Evolutionary conservation across 108 stramenopile genomes (phyloP).

Genomic region (Nitzschia putrida): DNA sequence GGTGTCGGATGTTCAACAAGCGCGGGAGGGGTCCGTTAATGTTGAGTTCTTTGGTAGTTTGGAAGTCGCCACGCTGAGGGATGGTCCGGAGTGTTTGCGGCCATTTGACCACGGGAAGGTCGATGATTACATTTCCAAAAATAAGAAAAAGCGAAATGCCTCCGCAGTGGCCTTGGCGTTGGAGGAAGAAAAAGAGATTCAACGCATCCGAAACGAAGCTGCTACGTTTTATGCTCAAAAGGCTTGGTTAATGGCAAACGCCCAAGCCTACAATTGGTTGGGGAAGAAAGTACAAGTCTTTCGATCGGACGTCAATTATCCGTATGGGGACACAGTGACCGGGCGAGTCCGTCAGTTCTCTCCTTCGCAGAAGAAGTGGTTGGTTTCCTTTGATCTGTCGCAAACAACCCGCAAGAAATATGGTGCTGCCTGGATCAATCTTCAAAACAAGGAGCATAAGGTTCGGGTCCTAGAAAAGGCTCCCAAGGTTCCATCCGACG

Average conservation of each 20-base stretch:
- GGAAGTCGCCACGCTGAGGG: constrained; percentile 56
- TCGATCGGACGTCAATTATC: constrained; percentile 65
- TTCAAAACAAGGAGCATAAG: constrained; percentile 51
- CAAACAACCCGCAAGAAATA: constrained; percentile 43
- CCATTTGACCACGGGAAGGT: constrained; percentile 50
- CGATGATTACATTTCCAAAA: constrained; percentile 59
- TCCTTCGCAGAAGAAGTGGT: constrained; percentile 49
- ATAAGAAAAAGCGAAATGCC: constrained; percentile 69
- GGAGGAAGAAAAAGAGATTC: constrained; percentile 47
- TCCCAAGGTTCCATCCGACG: constrained; percentile 10
- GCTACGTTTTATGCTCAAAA: constrained; percentile 50
- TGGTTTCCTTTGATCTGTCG: constrained; percentile 53
- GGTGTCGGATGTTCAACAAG: constrained; percentile 49
- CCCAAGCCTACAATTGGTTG: constrained; percentile 27
- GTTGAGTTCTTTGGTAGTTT: constrained; percentile 63
- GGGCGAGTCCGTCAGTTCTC: constrained; percentile 51
- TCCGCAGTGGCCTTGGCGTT: constrained; percentile 43
- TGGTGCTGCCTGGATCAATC: constrained; percentile 58
- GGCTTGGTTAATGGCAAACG: constrained; percentile 45
- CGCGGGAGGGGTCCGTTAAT: constrained; percentile 43
- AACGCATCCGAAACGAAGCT: constrained; percentile 51
- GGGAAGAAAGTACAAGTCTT: constrained; percentile 54
- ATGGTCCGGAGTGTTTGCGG: constrained; percentile 51
- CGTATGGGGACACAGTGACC: constrained; percentile 60
- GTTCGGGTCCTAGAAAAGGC: constrained; percentile 41